A percentile compares a stretch with the other conserved stretches of the same genome.
phyloP scores from a whole-genome alignment of 768 basidiomycete genomes.

The Leucocoprinus sp. region DNA sequence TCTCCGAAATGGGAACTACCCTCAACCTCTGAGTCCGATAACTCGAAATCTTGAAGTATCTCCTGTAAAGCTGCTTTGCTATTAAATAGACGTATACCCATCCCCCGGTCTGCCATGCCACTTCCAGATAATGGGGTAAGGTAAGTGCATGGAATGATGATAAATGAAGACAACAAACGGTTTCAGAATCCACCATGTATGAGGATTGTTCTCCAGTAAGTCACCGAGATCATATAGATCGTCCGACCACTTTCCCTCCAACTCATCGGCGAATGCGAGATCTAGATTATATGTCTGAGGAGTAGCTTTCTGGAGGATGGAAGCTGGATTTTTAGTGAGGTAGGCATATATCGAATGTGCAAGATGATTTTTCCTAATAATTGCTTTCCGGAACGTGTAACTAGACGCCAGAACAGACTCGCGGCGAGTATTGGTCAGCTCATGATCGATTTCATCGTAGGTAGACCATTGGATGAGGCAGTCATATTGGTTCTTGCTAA shows the following conservation, averaged over 20 bases:
- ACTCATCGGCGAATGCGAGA: slow-evolving; percentile 84
- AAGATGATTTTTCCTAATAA: slow-evolving; percentile 93
- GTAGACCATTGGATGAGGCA: slow-evolving; percentile 71
- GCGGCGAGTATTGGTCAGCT: slow-evolving; percentile 48
- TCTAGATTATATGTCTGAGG: slow-evolving; percentile 83
- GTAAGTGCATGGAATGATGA: background rate
- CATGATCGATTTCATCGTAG: slow-evolving; percentile 82
- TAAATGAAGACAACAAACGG: slow-evolving; percentile 37
- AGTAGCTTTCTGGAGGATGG: slow-evolving; percentile 43
- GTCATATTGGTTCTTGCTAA: slow-evolving; percentile 3
- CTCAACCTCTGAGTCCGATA: slow-evolving; percentile 40
- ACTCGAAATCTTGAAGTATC: slow-evolving; percentile 81
- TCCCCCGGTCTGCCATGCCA: slow-evolving; percentile 93
- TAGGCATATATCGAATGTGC: slow-evolving; percentile 68
- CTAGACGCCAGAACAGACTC: slow-evolving; percentile 60
- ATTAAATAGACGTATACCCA: slow-evolving; percentile 88
- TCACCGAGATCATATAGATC: slow-evolving; percentile 84
- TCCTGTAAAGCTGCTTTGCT: slow-evolving; percentile 58
- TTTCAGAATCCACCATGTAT: slow-evolving; percentile 90
- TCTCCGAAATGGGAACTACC: slow-evolving; percentile 24
- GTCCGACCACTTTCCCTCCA: slow-evolving; percentile 89
- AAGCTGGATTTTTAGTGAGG: slow-evolving; percentile 58
- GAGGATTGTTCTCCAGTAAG: slow-evolving; percentile 37
- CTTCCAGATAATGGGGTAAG: slow-evolving; percentile 19
- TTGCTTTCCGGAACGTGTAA: slow-evolving; percentile 83